Base-by-base conservation (phyloP, 305 asterid species). In the Plantago lanceolata region DNA sequence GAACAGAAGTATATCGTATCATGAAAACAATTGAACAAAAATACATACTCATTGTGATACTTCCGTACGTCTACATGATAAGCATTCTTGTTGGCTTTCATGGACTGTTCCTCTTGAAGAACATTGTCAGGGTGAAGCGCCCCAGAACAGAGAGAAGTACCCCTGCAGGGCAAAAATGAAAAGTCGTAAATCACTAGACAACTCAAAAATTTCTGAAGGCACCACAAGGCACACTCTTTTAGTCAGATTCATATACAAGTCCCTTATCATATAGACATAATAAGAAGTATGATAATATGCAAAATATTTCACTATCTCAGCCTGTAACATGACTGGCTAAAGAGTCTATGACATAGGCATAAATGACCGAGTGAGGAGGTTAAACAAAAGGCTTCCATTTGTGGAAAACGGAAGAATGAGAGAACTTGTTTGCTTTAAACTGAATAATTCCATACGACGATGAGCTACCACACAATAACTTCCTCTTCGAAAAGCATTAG, bases 51-150 rank as follows among this genome's bases (percentile, higher is more conserved):
- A 53, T 73, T 58, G 59, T 93, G 99, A 70, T 85, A 90, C 66
- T 85, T 83, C 64, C 76, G 87, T 67, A 93, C 61, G 67, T 81
- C 79, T 47, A 82, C 73, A 79, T 79, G 81, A 71, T 93, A 85
- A 26, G 78, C 72, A 62, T 79, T 84, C 84, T 83, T 93, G 72
- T 68, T 66, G 57, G 84, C 71, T 80, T 79, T 93, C 71, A 76
- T 73, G 63, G 71, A 68, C 68, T 79, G 84, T 77, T 86, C 95
- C 59, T 59, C 72, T 6, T 53, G 76, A 76, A 89, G 75, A 62
- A 90, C 74, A 63, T 70, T 70, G 73, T 90, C 99, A 19, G 99
- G 99, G 75, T 90, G 96, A 71, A 82, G 83, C 76, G 82, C 73
- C 66, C 94, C 95, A 64, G 71, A 76, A 79, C 97, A 90, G 43